Evolutionary conservation across 352 stramenopile genomes (phyloP).

Genomic region (Phytophthora citrophthora): DNA sequence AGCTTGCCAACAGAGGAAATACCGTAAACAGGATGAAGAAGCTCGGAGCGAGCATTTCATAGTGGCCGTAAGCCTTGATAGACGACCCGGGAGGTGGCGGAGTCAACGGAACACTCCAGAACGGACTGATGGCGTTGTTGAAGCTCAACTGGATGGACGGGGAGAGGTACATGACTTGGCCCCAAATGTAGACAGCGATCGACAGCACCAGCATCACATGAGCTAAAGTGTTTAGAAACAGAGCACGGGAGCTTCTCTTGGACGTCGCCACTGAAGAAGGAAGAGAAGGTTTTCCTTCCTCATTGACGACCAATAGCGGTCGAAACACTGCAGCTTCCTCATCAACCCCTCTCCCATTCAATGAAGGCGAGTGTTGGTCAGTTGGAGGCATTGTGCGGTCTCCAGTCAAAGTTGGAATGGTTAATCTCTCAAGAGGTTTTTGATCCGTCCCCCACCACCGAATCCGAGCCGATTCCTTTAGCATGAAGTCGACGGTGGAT

Average conservation of each 20-base stretch:
- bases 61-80: slow-evolving; percentile 37
- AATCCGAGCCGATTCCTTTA: slow-evolving; percentile 3
- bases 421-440: slow-evolving; percentile 1
- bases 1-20: slow-evolving; percentile 46
- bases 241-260: slow-evolving; percentile 1
- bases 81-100: slow-evolving; percentile 31
- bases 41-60: slow-evolving; percentile 60
- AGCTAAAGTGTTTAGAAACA: slow-evolving; percentile 27
- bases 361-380: slow-evolving; percentile 10
- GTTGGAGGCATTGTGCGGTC: slow-evolving; percentile 21
- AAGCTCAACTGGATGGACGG: slow-evolving; percentile 44
- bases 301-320: slow-evolving; percentile 17
- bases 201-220: slow-evolving; percentile 44
- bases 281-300: slow-evolving; percentile 5
- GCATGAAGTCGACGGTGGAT: slow-evolving; percentile 15
- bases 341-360: background rate
- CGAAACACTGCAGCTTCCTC: slow-evolving; percentile 9
- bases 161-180: slow-evolving; percentile 48
- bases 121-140: slow-evolving; percentile 33
- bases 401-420: slow-evolving; percentile 17
- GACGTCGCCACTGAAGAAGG: background rate
- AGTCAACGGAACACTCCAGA: slow-evolving; percentile 36
- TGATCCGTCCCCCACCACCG: slow-evolving; percentile 22
- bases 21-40: slow-evolving; percentile 65
- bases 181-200: slow-evolving; percentile 48